Conservation (phyloP, 2,329 filamentous ascomycete species). For the Anthostomella pinea region DNA sequence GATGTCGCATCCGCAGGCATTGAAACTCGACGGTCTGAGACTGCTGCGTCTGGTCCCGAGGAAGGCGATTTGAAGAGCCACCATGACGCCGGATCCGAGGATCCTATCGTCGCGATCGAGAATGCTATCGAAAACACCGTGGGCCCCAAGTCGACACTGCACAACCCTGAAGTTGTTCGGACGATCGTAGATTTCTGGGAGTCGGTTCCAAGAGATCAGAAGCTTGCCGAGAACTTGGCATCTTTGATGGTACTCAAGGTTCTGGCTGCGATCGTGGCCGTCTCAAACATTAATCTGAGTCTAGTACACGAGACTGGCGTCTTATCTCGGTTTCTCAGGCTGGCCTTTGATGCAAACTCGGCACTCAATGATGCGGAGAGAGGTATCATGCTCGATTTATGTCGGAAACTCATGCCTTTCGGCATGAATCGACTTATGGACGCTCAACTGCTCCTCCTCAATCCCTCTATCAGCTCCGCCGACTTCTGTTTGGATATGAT, state of each 20-base stretch:
- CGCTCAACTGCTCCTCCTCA: constrained; percentile 68
- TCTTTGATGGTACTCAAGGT: constrained; percentile 66
- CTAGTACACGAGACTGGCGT: constrained; percentile 71
- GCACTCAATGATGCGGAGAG: constrained; percentile 54
- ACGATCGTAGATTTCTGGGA: constrained; percentile 63
- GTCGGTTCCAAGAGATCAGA: constrained; percentile 51
- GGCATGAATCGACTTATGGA: constrained; percentile 81
- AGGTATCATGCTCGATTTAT: constrained; percentile 62
- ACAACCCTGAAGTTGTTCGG: constrained; percentile 62
- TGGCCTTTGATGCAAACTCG: constrained; percentile 55
- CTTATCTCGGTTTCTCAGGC: constrained; percentile 61
- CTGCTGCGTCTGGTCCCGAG: constrained; percentile 18
- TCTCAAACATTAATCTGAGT: constrained; percentile 67
- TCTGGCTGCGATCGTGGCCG: constrained; percentile 54
- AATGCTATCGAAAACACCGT: constrained; percentile 47
- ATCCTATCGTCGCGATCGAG: constrained; percentile 29
- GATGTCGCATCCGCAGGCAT: constrained; percentile 19
- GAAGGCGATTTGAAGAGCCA: constrained; percentile 11
- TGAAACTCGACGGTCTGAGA: constrained; percentile 7
- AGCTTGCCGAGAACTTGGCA: constrained; percentile 45
- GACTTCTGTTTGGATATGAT: constrained; percentile 73
- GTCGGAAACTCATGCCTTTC: constrained; percentile 66
- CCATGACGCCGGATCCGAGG: constrained; percentile 21
- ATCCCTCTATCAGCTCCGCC: constrained; percentile 51
- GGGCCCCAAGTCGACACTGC: constrained; percentile 49